Evolutionary conservation across 768 basidiomycete genomes (phyloP), one percentile per base, ranked within the genome.

Genomic region (Lentinula sp.): DNA sequence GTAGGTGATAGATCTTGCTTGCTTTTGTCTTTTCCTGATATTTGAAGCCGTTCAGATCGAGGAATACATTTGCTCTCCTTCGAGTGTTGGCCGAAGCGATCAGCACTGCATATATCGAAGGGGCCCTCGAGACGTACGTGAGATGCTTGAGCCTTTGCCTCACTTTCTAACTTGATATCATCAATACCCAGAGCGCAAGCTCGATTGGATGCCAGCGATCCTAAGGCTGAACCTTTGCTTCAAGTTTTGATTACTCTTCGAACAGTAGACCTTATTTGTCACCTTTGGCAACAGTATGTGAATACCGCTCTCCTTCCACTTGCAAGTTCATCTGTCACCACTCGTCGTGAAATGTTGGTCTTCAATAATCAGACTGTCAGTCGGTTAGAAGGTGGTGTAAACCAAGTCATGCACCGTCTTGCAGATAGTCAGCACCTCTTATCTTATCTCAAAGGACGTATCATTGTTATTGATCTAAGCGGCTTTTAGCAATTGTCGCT

Each of bases 201-300:
- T 15, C 85, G 86, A 37, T 72, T 95, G 2, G 91, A 96, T 49
- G 76, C 80, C 7, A 80, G 80, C 7, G 95, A 98, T 68, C 70
- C 81, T 16, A 95, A 90, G 71, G 65, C 77, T 15, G 95, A 98
- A 71, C 95, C 96, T 4, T 89, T 81, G 65, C 74, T 97, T 23
- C 82, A 87, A 54, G 74, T 83, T 3, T 71, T 98, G 6, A 67
- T 75, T 0, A 81, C 90, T 20, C 76, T 98, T 66, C 81, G 80
- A 60, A 77, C 81, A 3, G 84, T 90, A 37, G 95, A 96, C 73
- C 83, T 96, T 49, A 88, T 96, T 60, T 93, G 91, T 69, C 93
- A 98, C 69, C 82, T 99, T 10, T 98, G 95, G 96, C 97, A 98
- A 69, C 91, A 91, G 70, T 99, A 98, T 73, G 84, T 93, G 67